Evolutionary conservation across 129 eudicot genomes (phyloP).

Genomic region (Tagetes erecta): DNA sequence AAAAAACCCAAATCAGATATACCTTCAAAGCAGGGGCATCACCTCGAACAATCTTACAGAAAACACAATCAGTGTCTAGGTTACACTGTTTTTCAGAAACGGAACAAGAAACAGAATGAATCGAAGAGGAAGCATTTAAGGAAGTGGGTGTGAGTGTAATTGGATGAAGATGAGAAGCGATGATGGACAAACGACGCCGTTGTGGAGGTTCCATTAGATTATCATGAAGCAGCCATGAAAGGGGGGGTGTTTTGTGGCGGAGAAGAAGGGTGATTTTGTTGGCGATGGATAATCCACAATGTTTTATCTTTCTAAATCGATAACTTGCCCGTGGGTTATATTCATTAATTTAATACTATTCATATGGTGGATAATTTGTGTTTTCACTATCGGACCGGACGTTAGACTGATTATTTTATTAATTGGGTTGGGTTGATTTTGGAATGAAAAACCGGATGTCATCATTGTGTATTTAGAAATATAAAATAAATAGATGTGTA

Average conservation of each 20-base stretch:
- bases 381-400: too few relatives aligned
- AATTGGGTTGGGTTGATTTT: too few relatives aligned
- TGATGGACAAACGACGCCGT: constrained; percentile 61
- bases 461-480: too few relatives aligned
- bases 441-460: too few relatives aligned
- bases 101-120: constrained; percentile 37
- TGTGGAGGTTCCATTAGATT: constrained; percentile 43
- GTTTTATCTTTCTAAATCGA: constrained; percentile 13
- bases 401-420: too few relatives aligned
- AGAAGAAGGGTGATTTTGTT: constrained; percentile 23
- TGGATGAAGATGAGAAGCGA: constrained; percentile 55
- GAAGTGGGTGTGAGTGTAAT: constrained; percentile 20
- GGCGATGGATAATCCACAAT: constrained; percentile 35
- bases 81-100: constrained; percentile 23
- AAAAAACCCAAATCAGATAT: constrained; percentile 6
- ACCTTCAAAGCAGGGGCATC: constrained; percentile 89
- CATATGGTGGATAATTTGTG: too few relatives aligned
- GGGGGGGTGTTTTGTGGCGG: constrained; percentile 18
- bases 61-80: constrained; percentile 50
- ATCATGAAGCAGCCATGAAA: background rate
- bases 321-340: background rate
- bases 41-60: constrained; percentile 77
- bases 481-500: too few relatives aligned
- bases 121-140: background rate
- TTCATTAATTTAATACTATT: background rate